These are phyloP conservation scores for Glycine latifolia DNA, from an alignment of 306 rosid species.

Conservation along the genomic window DNA sequence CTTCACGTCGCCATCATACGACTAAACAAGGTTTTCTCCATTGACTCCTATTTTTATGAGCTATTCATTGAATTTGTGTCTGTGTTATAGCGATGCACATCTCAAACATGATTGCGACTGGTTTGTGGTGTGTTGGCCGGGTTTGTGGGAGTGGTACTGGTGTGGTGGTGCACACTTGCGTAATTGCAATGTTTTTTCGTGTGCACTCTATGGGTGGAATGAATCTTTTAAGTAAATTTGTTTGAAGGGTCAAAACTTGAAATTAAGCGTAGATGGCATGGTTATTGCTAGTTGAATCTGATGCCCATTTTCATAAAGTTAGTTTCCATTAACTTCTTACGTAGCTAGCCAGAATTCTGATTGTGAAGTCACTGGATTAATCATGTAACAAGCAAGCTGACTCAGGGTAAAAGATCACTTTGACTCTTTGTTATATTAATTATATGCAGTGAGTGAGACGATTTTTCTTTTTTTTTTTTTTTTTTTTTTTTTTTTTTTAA, in stretches of 20 bases:
- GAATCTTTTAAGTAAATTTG: neutral
- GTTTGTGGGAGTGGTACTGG: constrained; percentile 8
- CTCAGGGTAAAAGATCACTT: neutral
- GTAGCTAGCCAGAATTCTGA: neutral
- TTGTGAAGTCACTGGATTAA: neutral
- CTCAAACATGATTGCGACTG: too few relatives aligned
- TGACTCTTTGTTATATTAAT: neutral
- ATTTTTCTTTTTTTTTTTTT: neutral
- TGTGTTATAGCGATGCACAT: too few relatives aligned
- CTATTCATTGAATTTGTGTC: too few relatives aligned
- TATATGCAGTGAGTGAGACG: neutral
- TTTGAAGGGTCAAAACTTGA: neutral
- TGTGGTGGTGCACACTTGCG: constrained; percentile 17
- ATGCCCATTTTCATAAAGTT: neutral
- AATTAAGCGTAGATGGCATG: neutral
- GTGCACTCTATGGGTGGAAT: neutral
- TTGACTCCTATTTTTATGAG: too few relatives aligned
- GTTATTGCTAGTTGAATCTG: neutral
- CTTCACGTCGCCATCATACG: too few relatives aligned
- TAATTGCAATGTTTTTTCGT: constrained; percentile 7
- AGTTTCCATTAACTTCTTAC: neutral
- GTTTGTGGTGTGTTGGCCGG: constrained; percentile 13
- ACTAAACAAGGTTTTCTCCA: too few relatives aligned
- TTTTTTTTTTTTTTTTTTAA: too few relatives aligned
- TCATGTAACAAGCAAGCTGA: neutral